Percentiles rank a stretch among this genome's conserved stretches.
Conservation (phyloP, 148 eudicot genomes). For the Chenopodium quinoa region DNA sequence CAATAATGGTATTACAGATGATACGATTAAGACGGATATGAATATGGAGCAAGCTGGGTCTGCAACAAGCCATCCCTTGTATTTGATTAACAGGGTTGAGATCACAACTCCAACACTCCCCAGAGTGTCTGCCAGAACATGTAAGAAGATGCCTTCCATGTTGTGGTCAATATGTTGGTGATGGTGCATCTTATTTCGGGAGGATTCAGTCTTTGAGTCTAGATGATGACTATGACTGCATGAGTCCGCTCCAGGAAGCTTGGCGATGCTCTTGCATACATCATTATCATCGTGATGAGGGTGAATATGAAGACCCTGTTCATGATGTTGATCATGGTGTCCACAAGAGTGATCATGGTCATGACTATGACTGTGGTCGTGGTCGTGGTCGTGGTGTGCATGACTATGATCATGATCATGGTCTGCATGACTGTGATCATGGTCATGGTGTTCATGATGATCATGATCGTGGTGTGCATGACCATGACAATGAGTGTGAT, state of each 20-base stretch:
- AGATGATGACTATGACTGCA: conserved; percentile 35
- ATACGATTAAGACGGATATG: conserved; percentile 74
- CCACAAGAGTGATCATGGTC: conserved; percentile 10
- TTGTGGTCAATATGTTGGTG: conserved; percentile 86
- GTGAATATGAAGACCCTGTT: conserved; percentile 25
- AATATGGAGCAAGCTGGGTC: conserved; percentile 97
- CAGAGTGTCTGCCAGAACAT: conserved; percentile 91
- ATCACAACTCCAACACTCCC: conserved; percentile 98
- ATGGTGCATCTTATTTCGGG: conserved; percentile 33
- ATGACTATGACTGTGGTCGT: conserved; percentile 32
- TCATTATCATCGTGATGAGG: conserved; percentile 19
- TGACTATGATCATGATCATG: conserved; percentile 39
- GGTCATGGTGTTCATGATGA: conserved; percentile 33
- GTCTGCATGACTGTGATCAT: conserved; percentile 24
- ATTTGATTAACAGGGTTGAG: conserved; percentile 82
- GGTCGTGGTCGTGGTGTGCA: conserved; percentile 13
- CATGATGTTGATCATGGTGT: conserved; percentile 13
- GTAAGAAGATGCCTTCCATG: conserved; percentile 99
- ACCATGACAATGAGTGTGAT: conserved; percentile 16
- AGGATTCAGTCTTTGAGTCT: conserved; percentile 22
- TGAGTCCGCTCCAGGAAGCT: conserved; percentile 14
- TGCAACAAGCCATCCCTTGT: conserved; percentile 93
- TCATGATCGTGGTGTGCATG: conserved; percentile 13
- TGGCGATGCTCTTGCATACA: conserved; percentile 13
- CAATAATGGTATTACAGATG: conserved; percentile 85